These are phyloP conservation scores for Cucurbita ficifolia DNA, from an alignment of 306 rosid species.

Conservation along the genomic window DNA sequence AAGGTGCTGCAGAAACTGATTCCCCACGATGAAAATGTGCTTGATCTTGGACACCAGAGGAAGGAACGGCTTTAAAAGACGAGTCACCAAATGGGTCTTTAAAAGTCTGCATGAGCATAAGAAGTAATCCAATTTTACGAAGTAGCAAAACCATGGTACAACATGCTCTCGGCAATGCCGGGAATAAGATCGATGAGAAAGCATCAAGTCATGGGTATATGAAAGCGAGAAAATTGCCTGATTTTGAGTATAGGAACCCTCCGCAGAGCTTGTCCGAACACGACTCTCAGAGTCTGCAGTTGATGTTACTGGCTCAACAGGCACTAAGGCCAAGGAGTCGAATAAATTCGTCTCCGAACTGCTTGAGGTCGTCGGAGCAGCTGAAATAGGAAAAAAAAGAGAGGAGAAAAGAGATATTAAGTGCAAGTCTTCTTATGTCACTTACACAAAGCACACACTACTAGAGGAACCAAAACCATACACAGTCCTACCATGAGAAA, in stretches of 20 bases:
- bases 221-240: constrained; percentile 24
- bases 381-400: constrained; percentile 24
- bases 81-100: constrained; percentile 89
- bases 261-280: constrained; percentile 18
- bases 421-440: background rate
- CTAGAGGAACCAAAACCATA: too few species aligned
- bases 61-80: constrained; percentile 71
- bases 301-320: constrained; percentile 31
- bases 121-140: background rate
- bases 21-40: constrained; percentile 40
- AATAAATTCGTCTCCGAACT: constrained; percentile 64
- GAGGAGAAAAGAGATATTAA: background rate
- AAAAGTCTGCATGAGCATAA: constrained; percentile 33
- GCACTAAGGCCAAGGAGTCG: constrained; percentile 64
- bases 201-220: background rate
- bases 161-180: background rate
- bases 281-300: constrained; percentile 20
- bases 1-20: constrained; percentile 43
- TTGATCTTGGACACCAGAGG: constrained; percentile 34
- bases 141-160: background rate
- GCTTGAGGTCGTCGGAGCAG: constrained; percentile 34
- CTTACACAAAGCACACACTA: too few species aligned
- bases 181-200: background rate
- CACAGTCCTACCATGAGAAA: background rate
- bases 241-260: constrained; percentile 29